Evolutionary conservation across 192 early-diverging fungal genomes (phyloP).

Genomic region (Backusella psychrophila): DNA sequence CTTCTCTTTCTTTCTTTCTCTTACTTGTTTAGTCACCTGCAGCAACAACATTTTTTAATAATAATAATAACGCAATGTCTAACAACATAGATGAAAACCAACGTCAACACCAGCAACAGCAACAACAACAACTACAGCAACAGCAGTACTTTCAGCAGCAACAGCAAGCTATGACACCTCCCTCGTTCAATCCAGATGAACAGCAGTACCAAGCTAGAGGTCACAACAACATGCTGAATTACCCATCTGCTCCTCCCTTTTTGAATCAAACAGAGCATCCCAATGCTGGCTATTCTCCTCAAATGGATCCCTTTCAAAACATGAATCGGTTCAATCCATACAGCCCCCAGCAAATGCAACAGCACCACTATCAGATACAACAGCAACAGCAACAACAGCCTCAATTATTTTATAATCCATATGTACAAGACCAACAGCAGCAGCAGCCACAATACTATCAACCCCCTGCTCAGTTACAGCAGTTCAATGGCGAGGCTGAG

Average conservation of each 20-base stretch:
- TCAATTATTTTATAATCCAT: not conserved
- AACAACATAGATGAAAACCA: conserved; percentile 5
- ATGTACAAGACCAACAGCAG: not conserved
- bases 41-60: conserved; percentile 4
- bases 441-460: conserved; percentile 7
- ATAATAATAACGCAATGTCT: conserved; percentile 5
- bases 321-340: not conserved
- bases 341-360: not conserved
- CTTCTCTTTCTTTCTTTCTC: not conserved
- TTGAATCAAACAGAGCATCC: not conserved
- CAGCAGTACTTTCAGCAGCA: not conserved
- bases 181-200: not conserved
- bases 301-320: not conserved
- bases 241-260: not conserved
- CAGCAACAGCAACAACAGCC: not conserved
- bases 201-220: not conserved
- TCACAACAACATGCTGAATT: not conserved
- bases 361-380: not conserved
- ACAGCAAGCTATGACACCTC: not conserved
- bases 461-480: conserved; percentile 3
- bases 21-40: not conserved
- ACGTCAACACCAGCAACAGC: not conserved
- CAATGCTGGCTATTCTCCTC: not conserved
- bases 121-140: conserved; percentile 1
- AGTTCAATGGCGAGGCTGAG: not conserved